phyloP scores from a whole-genome alignment of 2,329 filamentous ascomycete genomes.

The Cladosporium phlei region DNA sequence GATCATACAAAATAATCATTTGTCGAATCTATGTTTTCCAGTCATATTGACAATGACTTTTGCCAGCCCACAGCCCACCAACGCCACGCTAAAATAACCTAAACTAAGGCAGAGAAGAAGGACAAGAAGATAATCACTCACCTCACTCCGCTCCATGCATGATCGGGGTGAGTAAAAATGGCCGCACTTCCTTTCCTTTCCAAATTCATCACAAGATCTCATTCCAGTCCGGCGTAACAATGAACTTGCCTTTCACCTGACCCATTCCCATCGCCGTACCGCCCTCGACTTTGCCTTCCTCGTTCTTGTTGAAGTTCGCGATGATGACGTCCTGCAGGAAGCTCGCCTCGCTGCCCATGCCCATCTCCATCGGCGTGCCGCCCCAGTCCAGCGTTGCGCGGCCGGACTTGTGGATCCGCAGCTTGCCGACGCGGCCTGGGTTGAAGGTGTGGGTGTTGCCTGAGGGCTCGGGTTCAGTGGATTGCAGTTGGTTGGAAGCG shows the following conservation, averaged over 20 bases:
- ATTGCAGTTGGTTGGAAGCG: constrained; percentile 28
- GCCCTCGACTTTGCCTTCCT: constrained; percentile 22
- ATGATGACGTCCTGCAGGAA: constrained; percentile 59
- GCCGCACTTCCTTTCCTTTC: no score
- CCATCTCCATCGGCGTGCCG: constrained; percentile 54
- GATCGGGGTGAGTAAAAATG: no score
- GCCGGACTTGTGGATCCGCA: constrained; percentile 58
- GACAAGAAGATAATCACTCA: constrained; percentile 17
- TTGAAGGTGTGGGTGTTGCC: constrained; percentile 32
- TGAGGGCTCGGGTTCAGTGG: constrained; percentile 36
- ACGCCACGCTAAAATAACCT: constrained; percentile 14
- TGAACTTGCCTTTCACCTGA: constrained; percentile 60
- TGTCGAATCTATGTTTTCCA: no score
- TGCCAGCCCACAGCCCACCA: constrained; percentile 1
- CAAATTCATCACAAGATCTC: constrained; percentile 38
- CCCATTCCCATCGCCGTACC: constrained; percentile 54
- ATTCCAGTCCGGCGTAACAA: constrained; percentile 58
- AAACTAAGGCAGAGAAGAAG: not conserved
- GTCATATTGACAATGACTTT: no score
- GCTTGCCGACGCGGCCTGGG: constrained; percentile 55
- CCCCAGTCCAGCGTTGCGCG: constrained; percentile 60
- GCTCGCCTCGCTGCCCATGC: constrained; percentile 51
- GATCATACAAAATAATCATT: no score
- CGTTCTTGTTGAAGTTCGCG: constrained; percentile 28
- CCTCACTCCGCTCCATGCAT: no score